phyloP scores from a whole-genome alignment of 768 basidiomycete species.

The Steccherinum ochraceum region DNA sequence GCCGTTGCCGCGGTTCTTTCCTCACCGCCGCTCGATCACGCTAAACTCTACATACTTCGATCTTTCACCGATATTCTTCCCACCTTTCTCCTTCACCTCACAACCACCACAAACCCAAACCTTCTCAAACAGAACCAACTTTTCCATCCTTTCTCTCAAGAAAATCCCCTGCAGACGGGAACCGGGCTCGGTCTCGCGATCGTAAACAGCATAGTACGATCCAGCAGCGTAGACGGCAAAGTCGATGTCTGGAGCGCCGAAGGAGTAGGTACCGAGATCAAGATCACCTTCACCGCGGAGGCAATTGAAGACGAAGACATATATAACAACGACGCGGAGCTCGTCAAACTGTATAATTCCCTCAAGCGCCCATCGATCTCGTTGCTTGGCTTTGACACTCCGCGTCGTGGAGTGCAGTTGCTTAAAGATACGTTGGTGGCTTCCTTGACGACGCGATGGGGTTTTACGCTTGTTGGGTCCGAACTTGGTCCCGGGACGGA shows the following conservation, averaged over 20 bases:
- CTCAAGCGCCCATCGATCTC: slow-evolving; percentile 47
- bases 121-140: slow-evolving; percentile 77
- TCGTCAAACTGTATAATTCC: slow-evolving; percentile 19
- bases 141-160: slow-evolving; percentile 96
- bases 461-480: slow-evolving; percentile 43
- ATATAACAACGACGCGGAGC: slow-evolving; percentile 15
- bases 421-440: slow-evolving; percentile 52
- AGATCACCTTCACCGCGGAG: slow-evolving; percentile 76
- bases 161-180: slow-evolving; percentile 88
- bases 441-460: slow-evolving; percentile 78
- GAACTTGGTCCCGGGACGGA: slow-evolving; percentile 14
- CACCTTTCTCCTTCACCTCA: background rate
- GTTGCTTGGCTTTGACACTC: slow-evolving; percentile 63
- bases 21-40: too few relatives aligned
- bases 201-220: slow-evolving; percentile 86
- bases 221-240: slow-evolving; percentile 81
- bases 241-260: slow-evolving; percentile 94
- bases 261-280: slow-evolving; percentile 86
- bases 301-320: slow-evolving; percentile 33
- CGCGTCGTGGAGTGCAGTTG: slow-evolving; percentile 61
- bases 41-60: too few relatives aligned
- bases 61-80: background rate
- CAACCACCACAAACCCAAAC: background rate
- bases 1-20: too few relatives aligned
- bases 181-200: slow-evolving; percentile 94